Conservation (phyloP, 495 filamentous ascomycete species). For the Aspergillus homomorphus region DNA sequence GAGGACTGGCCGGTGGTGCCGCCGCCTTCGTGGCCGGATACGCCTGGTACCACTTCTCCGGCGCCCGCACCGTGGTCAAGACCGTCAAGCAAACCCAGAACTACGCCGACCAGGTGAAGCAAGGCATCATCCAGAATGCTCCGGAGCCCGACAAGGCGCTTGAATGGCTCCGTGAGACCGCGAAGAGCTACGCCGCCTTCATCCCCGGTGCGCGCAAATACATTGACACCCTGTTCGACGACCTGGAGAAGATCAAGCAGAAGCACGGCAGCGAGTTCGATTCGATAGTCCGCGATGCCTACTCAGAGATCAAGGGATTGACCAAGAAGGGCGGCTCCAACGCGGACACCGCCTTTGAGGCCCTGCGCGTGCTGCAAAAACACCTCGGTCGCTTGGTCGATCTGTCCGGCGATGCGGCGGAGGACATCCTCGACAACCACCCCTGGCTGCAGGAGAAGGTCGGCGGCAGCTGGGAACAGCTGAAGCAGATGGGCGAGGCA, state of each 20-base stretch:
- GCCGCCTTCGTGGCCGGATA: slow-evolving; percentile 50
- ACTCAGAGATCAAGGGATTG: slow-evolving; percentile 52
- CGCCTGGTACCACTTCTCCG: slow-evolving; percentile 56
- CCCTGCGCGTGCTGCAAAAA: slow-evolving; percentile 53
- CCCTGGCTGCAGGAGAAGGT: slow-evolving; percentile 64
- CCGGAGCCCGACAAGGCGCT: slow-evolving; percentile 59
- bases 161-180: slow-evolving; percentile 53
- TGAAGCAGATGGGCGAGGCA: slow-evolving; percentile 60
- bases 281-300: slow-evolving; percentile 56
- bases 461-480: slow-evolving; percentile 56
- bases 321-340: slow-evolving; percentile 46
- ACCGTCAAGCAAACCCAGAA: slow-evolving; percentile 48
- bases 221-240: slow-evolving; percentile 59
- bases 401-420: slow-evolving; percentile 52
- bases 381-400: slow-evolving; percentile 47
- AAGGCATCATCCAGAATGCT: slow-evolving; percentile 49
- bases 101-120: slow-evolving; percentile 49
- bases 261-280: slow-evolving; percentile 63
- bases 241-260: slow-evolving; percentile 56
- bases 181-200: slow-evolving; percentile 59
- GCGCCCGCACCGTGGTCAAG: slow-evolving; percentile 50
- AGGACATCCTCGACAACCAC: slow-evolving; percentile 61
- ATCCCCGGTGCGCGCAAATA: slow-evolving; percentile 62
- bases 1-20: slow-evolving; percentile 50
- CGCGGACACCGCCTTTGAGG: slow-evolving; percentile 47